Evolutionary conservation across 139 green algal genomes (phyloP), one percentile per base, ranked within the genome.

Genomic region (Tetraselmis striata): DNA sequence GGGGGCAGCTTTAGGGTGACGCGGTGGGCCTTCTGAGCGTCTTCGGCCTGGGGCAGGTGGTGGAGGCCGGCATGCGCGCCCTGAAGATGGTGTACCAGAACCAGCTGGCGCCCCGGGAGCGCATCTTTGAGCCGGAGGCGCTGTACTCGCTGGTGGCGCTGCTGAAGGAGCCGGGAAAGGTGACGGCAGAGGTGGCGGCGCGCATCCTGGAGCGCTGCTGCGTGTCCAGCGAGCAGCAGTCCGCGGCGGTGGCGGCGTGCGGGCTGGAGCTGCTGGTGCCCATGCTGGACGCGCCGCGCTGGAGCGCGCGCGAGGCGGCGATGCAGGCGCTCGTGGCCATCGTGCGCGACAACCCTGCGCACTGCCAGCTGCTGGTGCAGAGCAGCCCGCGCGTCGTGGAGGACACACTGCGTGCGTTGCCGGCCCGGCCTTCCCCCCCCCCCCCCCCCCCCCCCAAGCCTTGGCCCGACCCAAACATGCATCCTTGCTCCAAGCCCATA

Each of bases 1-100:
- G n/a, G n/a, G n/a, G n/a, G n/a, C n/a, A n/a, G n/a, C n/a, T n/a
- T n/a, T n/a, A n/a, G n/a, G n/a, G n/a, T n/a, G n/a, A n/a, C n/a
- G n/a, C n/a, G n/a, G n/a, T n/a, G n/a, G n/a, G n/a, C n/a, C n/a
- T n/a, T n/a, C n/a, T n/a, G n/a, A n/a, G n/a, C n/a, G n/a, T n/a
- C n/a, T n/a, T n/a, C n/a, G n/a, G n/a, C n/a, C n/a, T n/a, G 5
- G 45, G 45, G 45, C 45, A 67, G 45, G 88, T 94, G 25, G 84
- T 93, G 28, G 87, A 94, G 83, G 92, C 92, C 0, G 86, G 83
- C 2, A 79, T 89, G 74, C 88, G 92, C 25, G 88, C 90, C 23
- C 83, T 95, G 5, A 90, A 91, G 78, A 86, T 92, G 79, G 83
- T 95, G 0, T 93, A 85, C 80, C 89, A 91, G 85, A 81, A 81